These are phyloP conservation scores for Madurella mycetomatis DNA, from an alignment of 2,329 filamentous ascomycete species.

Conservation along the genomic window DNA sequence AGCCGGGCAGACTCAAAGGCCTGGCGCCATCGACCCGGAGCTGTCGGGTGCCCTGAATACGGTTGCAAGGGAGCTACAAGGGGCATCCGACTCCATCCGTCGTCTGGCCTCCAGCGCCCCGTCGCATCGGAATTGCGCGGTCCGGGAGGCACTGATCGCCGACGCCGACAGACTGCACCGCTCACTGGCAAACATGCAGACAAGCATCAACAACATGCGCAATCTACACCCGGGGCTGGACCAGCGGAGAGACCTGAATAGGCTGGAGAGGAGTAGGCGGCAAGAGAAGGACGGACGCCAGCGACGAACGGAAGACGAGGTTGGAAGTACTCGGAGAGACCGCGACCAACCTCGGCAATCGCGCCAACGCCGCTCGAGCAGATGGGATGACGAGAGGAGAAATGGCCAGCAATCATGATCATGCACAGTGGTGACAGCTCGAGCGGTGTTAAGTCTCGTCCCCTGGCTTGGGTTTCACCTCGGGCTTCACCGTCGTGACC, in stretches of 20 bases:
- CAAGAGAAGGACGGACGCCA: background rate
- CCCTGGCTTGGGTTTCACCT: no score
- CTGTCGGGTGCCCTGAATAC: slow-evolving; percentile 21
- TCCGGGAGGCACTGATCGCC: slow-evolving; percentile 16
- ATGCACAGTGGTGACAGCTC: background rate
- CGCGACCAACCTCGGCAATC: background rate
- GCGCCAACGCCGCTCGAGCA: background rate
- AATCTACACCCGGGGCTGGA: slow-evolving; percentile 21
- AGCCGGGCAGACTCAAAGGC: background rate
- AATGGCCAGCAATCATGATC: background rate
- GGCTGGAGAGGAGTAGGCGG: background rate
- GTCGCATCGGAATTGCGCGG: slow-evolving; percentile 19
- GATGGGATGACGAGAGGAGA: background rate
- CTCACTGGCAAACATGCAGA: slow-evolving; percentile 17
- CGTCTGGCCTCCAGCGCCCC: slow-evolving; percentile 10
- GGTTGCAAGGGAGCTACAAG: slow-evolving; percentile 19
- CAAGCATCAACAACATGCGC: slow-evolving; percentile 22
- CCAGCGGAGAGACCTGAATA: background rate
- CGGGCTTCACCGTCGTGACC: no score
- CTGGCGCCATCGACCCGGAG: slow-evolving; percentile 11
- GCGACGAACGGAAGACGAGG: background rate
- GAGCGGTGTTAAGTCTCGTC: no score
- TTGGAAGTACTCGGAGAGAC: background rate
- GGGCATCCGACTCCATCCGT: slow-evolving; percentile 16
- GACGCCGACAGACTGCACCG: slow-evolving; percentile 18